Evolutionary conservation across 2,329 filamentous ascomycete genomes (phyloP).

Genomic region (Cryphonectria naterciae): DNA sequence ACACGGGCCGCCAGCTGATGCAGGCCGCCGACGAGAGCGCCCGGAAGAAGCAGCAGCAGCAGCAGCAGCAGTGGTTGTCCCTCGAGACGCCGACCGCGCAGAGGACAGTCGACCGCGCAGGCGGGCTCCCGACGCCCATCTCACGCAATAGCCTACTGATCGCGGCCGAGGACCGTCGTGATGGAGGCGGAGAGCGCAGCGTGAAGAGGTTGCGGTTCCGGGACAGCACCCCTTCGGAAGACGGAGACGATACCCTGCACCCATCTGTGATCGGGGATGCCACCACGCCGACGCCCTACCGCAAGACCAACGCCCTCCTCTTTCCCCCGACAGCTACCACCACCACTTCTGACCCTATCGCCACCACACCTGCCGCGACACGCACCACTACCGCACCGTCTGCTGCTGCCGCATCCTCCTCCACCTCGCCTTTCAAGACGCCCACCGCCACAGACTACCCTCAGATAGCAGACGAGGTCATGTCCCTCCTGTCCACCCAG

Average conservation of each 20-base stretch:
- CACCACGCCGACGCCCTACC: constrained; percentile 25
- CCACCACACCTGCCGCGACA: background rate
- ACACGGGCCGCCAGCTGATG: constrained; percentile 45
- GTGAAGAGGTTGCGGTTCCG: constrained; percentile 24
- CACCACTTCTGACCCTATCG: background rate
- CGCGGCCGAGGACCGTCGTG: constrained; percentile 22
- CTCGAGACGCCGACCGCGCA: constrained; percentile 37
- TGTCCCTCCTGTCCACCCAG: constrained; percentile 52
- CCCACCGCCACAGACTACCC: constrained; percentile 37
- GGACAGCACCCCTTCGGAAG: background rate
- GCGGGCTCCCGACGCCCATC: constrained; percentile 39
- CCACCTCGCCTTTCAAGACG: background rate
- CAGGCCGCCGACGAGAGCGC: constrained; percentile 43
- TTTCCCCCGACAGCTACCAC: background rate
- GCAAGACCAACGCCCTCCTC: constrained; percentile 22
- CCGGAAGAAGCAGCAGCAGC: background rate
- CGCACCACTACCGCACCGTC: background rate
- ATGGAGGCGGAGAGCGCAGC: background rate
- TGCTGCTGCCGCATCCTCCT: background rate
- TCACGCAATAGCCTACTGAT: constrained; percentile 28
- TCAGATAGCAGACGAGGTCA: constrained; percentile 49
- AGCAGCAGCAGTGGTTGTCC: constrained; percentile 31
- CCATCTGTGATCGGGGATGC: constrained; percentile 2
- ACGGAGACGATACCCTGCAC: background rate
- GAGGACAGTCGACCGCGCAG: constrained; percentile 30